phyloP scores from a whole-genome alignment of 2,329 filamentous ascomycete genomes.

The Parafenestella ontariensis region DNA sequence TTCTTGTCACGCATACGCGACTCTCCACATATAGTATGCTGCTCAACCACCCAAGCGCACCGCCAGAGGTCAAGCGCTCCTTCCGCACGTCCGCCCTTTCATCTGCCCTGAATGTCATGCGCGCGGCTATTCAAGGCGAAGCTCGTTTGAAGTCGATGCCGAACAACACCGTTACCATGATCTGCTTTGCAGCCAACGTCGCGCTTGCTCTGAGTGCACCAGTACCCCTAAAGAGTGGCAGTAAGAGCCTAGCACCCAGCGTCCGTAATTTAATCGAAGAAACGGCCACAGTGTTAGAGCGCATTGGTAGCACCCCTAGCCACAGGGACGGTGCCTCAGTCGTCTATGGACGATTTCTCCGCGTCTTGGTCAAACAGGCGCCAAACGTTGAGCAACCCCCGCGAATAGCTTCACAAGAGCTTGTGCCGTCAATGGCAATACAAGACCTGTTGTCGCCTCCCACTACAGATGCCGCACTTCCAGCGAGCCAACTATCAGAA shows the following conservation, averaged over 20 bases:
- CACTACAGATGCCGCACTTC: slow-evolving; percentile 6
- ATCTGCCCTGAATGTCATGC: slow-evolving; percentile 76
- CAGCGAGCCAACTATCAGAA: slow-evolving; percentile 7
- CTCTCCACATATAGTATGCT: slow-evolving; percentile 78
- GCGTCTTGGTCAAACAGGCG: slow-evolving; percentile 50
- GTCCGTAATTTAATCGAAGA: slow-evolving; percentile 62
- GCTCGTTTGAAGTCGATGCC: slow-evolving; percentile 75
- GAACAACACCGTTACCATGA: slow-evolving; percentile 81
- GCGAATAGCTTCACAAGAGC: slow-evolving; percentile 1
- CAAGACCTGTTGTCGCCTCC: slow-evolving; percentile 14
- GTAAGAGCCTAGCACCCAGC: slow-evolving; percentile 42
- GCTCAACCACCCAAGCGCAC: slow-evolving; percentile 76
- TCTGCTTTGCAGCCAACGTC: slow-evolving; percentile 67
- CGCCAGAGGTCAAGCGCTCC: slow-evolving; percentile 73
- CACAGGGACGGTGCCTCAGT: slow-evolving; percentile 73
- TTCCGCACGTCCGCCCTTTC: slow-evolving; percentile 76
- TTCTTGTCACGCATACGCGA: slow-evolving; percentile 73
- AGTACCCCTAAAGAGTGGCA: slow-evolving; percentile 25
- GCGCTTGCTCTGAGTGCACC: slow-evolving; percentile 58
- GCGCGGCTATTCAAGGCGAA: slow-evolving; percentile 76
- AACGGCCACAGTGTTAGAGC: slow-evolving; percentile 71
- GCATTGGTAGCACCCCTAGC: slow-evolving; percentile 69
- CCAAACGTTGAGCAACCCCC: slow-evolving; percentile 20
- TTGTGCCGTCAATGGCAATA: slow-evolving; percentile 16
- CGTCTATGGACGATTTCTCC: slow-evolving; percentile 64